Percentiles rank a stretch among this genome's conserved stretches.
phyloP scores from a whole-genome alignment of 2,329 filamentous ascomycete species.

The Xylariaceae sp. region DNA sequence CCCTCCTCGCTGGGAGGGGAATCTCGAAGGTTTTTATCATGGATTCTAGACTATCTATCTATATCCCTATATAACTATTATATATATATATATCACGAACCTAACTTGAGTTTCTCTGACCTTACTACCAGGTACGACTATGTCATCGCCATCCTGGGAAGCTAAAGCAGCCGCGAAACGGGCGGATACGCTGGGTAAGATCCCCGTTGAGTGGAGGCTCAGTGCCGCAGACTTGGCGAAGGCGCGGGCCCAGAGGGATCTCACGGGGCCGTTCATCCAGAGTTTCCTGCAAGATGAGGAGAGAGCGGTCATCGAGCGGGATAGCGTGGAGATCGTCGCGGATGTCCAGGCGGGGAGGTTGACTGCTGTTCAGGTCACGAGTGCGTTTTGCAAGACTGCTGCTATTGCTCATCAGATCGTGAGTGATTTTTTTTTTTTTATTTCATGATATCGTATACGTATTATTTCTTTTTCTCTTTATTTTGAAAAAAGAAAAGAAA shows the following conservation, averaged over 20 bases:
- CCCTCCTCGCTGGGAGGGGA: no score
- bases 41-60: no score
- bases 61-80: no score
- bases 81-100: no score
- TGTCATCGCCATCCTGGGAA: constrained; percentile 3
- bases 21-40: no score
- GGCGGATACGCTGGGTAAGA: constrained; percentile 14
- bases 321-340: constrained; percentile 16
- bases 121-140: background rate
- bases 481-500: background rate
- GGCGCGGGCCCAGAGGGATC: constrained; percentile 12
- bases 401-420: constrained; percentile 43
- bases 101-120: no score
- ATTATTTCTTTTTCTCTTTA: background rate
- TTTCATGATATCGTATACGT: no score
- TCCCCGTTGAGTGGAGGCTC: constrained; percentile 12
- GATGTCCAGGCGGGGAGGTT: constrained; percentile 21
- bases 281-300: constrained; percentile 18
- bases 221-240: constrained; percentile 8
- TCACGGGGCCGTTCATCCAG: constrained; percentile 16
- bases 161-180: constrained; percentile 11
- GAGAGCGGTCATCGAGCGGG: constrained; percentile 12
- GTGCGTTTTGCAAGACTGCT: constrained; percentile 45
- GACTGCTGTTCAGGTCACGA: constrained; percentile 25
- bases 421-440: background rate